These are phyloP conservation scores for Saccharomycopsis guyanensis DNA, from an alignment of 805 yeast genomes.

Conservation along the genomic window DNA sequence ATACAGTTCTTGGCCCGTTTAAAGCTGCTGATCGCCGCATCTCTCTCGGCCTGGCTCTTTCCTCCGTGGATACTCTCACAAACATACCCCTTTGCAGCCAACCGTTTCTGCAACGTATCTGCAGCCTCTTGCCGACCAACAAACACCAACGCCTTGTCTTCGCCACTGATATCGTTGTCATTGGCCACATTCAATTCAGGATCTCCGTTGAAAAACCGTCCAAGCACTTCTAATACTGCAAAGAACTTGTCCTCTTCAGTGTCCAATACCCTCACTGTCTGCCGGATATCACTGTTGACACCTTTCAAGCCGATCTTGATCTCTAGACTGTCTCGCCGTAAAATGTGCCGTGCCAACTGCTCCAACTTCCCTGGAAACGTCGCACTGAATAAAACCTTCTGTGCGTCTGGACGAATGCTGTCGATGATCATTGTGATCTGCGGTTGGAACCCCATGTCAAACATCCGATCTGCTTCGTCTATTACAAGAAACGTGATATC, in stretches of 20 bases:
- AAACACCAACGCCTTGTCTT: slow-evolving; percentile 60
- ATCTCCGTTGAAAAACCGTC: slow-evolving; percentile 26
- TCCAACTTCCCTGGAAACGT: slow-evolving; percentile 85
- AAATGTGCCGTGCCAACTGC: slow-evolving; percentile 55
- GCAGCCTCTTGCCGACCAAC: slow-evolving; percentile 85
- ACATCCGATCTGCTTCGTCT: slow-evolving; percentile 96
- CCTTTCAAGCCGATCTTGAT: slow-evolving; percentile 75
- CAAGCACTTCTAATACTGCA: slow-evolving; percentile 48
- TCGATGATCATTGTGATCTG: slow-evolving; percentile 77
- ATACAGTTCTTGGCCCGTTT: slow-evolving; percentile 50
- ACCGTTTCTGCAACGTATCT: slow-evolving; percentile 55
- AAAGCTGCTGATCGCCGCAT: slow-evolving; percentile 64
- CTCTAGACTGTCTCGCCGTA: slow-evolving; percentile 54
- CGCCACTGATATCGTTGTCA: slow-evolving; percentile 26
- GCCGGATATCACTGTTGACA: slow-evolving; percentile 76
- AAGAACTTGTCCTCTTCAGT: slow-evolving; percentile 49
- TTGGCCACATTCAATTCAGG: not conserved
- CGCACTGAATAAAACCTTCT: slow-evolving; percentile 87
- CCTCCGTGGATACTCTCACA: slow-evolving; percentile 86
- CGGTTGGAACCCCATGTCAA: slow-evolving; percentile 96
- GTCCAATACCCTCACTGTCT: slow-evolving; percentile 54
- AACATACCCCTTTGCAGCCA: slow-evolving; percentile 45
- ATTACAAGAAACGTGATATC: slow-evolving; percentile 73
- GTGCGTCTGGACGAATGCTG: slow-evolving; percentile 77
- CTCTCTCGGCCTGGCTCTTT: slow-evolving; percentile 77